These are phyloP conservation scores for Fusarium lateritium DNA, from an alignment of 2,329 filamentous ascomycete genomes.

Conservation along the genomic window DNA sequence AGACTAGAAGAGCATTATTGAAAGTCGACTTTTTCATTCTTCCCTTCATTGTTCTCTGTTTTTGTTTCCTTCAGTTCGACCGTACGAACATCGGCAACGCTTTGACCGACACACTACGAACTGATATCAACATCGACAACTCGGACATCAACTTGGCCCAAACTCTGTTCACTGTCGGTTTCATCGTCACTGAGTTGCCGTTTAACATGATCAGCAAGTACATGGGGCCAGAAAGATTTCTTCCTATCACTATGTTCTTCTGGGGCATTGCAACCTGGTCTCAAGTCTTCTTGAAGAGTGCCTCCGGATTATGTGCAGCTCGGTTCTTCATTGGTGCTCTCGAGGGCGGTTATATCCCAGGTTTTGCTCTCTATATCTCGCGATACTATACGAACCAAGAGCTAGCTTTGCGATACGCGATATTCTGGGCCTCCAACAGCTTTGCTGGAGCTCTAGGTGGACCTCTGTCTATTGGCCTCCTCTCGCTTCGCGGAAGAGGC, in stretches of 20 bases:
- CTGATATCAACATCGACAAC: constrained; percentile 64
- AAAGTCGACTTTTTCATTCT: constrained; percentile 51
- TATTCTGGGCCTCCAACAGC: constrained; percentile 52
- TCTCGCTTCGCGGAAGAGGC: constrained; percentile 46
- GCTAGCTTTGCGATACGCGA: constrained; percentile 47
- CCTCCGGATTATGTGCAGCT: constrained; percentile 43
- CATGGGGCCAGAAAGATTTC: constrained; percentile 49
- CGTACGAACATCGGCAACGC: constrained; percentile 64
- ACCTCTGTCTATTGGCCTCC: constrained; percentile 47
- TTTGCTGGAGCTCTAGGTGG: constrained; percentile 49
- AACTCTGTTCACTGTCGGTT: constrained; percentile 65
- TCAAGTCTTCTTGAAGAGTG: constrained; percentile 49
- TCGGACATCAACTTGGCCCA: constrained; percentile 67
- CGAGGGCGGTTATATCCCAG: constrained; percentile 53
- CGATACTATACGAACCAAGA: constrained; percentile 52
- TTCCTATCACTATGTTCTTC: constrained; percentile 50
- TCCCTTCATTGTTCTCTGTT: constrained; percentile 51
- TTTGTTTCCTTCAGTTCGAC: constrained; percentile 54
- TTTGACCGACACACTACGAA: constrained; percentile 64
- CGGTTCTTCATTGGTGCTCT: constrained; percentile 52
- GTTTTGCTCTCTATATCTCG: constrained; percentile 52
- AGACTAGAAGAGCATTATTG: constrained; percentile 33
- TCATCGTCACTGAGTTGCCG: constrained; percentile 60
- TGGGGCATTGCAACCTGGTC: constrained; percentile 51
- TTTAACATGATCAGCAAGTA: constrained; percentile 51